Conservation (phyloP, 2,329 filamentous ascomycete genomes). For the Cryphonectria nitschkei region DNA sequence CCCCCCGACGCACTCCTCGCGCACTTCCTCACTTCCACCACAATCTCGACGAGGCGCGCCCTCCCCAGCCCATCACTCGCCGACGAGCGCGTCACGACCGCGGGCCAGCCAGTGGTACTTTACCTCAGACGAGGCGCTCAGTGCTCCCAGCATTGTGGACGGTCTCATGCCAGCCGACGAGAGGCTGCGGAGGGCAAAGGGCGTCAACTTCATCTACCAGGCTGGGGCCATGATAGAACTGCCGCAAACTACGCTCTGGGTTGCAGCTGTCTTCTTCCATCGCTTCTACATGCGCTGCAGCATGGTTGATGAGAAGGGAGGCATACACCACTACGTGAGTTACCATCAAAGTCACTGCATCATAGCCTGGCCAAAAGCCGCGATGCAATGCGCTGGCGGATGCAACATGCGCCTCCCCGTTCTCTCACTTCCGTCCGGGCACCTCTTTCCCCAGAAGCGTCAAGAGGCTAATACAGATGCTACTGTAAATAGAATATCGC, state of each 20-base stretch:
- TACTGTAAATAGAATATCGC: constrained; percentile 68
- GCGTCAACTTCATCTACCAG: constrained; percentile 95
- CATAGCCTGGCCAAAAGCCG: background rate
- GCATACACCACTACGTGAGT: constrained; percentile 87
- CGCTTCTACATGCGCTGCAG: constrained; percentile 91
- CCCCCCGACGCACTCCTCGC: constrained; percentile 59
- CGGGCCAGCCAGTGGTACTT: constrained; percentile 81
- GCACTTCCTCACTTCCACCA: constrained; percentile 58
- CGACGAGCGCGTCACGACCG: constrained; percentile 42
- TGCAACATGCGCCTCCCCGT: background rate
- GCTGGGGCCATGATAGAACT: constrained; percentile 91
- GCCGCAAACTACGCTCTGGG: constrained; percentile 88
- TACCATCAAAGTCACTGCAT: background rate
- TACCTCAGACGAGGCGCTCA: constrained; percentile 77
- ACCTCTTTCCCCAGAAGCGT: too few relatives aligned
- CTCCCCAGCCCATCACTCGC: constrained; percentile 47
- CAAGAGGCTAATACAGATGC: constrained; percentile 1
- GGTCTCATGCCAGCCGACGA: constrained; percentile 80
- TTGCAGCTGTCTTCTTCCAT: constrained; percentile 93
- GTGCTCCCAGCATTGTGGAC: constrained; percentile 82
- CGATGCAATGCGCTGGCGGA: background rate
- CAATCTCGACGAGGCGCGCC: constrained; percentile 47
- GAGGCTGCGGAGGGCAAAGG: constrained; percentile 80
- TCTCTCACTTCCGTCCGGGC: background rate
- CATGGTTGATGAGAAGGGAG: constrained; percentile 74